Conservation (phyloP, 352 stramenopile species). For the Phytophthora fragariae region DNA sequence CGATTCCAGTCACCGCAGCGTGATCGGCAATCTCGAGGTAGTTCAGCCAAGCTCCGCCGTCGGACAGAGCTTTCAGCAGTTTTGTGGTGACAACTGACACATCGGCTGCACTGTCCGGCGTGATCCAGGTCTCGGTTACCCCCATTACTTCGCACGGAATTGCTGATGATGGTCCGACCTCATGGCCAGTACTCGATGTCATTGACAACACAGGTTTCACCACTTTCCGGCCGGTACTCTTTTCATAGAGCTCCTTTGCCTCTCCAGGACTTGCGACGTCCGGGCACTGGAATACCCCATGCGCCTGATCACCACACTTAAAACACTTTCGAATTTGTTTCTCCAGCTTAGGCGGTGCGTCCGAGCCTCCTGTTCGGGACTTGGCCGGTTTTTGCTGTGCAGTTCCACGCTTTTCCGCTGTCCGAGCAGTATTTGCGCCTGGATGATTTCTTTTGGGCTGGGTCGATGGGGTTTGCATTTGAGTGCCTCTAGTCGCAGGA, state of each 20-base stretch:
- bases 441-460: too few species aligned
- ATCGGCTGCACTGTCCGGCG: constrained; percentile 13
- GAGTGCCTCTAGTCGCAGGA: too few species aligned
- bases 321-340: neutral
- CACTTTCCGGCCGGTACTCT: neutral
- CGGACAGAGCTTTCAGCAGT: constrained; percentile 4
- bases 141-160: constrained; percentile 21
- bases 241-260: constrained; percentile 19
- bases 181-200: neutral
- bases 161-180: neutral
- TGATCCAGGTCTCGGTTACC: constrained; percentile 1
- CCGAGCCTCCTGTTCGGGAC: neutral
- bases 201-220: constrained; percentile 19
- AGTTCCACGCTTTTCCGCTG: neutral
- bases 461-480: too few species aligned
- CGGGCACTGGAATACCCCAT: constrained; percentile 21
- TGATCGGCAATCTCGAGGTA: neutral
- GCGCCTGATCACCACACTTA: neutral
- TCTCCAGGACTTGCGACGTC: constrained; percentile 10
- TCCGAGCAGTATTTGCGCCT: neutral
- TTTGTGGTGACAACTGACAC: constrained; percentile 23
- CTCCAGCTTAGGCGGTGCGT: neutral
- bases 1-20: constrained; percentile 1
- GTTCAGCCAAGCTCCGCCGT: neutral
- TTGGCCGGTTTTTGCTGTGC: neutral